Evolutionary conservation across 257 asterid genomes (phyloP), one percentile per base, ranked within the genome.

Genomic region (Nicotiana attenuata): DNA sequence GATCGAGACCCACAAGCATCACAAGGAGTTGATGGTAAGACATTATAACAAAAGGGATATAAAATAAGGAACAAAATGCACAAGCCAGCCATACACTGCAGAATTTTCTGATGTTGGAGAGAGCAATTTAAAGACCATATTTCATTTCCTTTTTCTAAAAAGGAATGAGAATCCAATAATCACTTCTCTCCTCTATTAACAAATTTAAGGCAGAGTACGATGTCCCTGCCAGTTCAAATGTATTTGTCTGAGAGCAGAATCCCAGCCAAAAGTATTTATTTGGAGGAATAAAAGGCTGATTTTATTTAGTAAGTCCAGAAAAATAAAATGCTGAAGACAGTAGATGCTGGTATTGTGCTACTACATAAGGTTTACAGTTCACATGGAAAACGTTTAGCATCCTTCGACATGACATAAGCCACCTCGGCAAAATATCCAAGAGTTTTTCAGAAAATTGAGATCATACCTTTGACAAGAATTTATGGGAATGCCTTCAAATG

Each of bases 401-500:
- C 69, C 65, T 29, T 24, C 15, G 11, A 26, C 56, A n/a, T n/a
- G 31, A 73, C 66, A 65, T 29, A 78, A 14, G 29, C 20, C 60
- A 64, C 11, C 69, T 15, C 22, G 10, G 22, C 19, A 10, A 52
- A 77, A 78, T 81, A 71, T 61, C 69, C 81, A 79, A 65, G 61
- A 60, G 71, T 52, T 65, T 38, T 52, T 80, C 38, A 67, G 69
- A 76, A 24, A 33, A 59, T 80, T 78, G 22, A n/a, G 31, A 20
- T n/a, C 77, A 66, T 84, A 91, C 98, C 92, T 87, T 65, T 83
- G 91, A 83, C 78, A 83, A 82, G 87, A 82, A 84, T 69, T 28
- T 71, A 88, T 24, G 19, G 82, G 80, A 59, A 80, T 59, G 60
- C 89, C 92, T 17, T 91, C 94, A 60, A 82, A 76, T 38, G 85